Evolutionary conservation across 805 yeast species (phyloP).

Genomic region (Monosporozyma servazzii): DNA sequence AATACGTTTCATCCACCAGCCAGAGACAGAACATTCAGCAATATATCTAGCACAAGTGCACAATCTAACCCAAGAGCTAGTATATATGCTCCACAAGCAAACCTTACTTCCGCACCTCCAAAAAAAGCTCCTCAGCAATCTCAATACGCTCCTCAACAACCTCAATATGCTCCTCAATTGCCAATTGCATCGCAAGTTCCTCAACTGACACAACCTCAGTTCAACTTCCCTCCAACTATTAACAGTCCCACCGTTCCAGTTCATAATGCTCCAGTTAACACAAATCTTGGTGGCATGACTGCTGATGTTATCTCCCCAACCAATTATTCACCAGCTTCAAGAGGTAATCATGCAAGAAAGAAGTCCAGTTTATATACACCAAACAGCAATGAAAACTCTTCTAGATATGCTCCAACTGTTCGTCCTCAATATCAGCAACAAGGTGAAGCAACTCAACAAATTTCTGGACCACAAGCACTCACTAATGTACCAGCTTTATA

Average conservation of each 20-base stretch:
- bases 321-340: slow-evolving; percentile 5
- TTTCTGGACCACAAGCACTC: neutral
- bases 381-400: slow-evolving; percentile 19
- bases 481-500: neutral
- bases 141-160: neutral
- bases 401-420: slow-evolving; percentile 35
- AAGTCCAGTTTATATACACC: slow-evolving; percentile 28
- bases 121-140: neutral
- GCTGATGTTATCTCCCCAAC: slow-evolving; percentile 2
- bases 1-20: neutral
- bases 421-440: slow-evolving; percentile 18
- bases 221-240: neutral
- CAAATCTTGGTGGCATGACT: neutral
- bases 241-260: neutral
- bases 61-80: neutral
- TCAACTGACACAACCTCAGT: neutral
- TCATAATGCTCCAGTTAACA: neutral
- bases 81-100: neutral
- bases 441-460: neutral
- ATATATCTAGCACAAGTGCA: neutral
- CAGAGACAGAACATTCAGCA: slow-evolving; percentile 1
- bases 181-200: too few species aligned
- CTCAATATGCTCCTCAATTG: slow-evolving; percentile 1
- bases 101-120: neutral
- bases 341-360: slow-evolving; percentile 6